Evolutionary conservation across 1,284 basidiomycete species (phyloP), one percentile per base, ranked within the genome.

Genomic region (Irpex sp.): DNA sequence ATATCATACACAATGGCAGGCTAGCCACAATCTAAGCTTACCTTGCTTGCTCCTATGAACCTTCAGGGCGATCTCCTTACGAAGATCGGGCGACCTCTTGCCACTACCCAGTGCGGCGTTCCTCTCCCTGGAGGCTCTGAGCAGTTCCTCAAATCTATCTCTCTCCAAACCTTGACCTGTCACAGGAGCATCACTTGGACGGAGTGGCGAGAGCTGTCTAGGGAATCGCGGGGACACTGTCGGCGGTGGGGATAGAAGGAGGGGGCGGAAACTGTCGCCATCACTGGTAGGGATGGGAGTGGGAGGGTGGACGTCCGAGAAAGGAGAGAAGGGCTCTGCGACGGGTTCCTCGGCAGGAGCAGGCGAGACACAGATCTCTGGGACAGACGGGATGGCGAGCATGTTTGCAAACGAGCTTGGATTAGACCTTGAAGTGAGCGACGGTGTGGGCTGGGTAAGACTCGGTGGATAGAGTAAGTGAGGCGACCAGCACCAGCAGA

Each of bases 21-120:
- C 59, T 50, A 53, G 47, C 37, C 49, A 51, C 19, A 5, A 39
- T 21, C 33, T 31, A 33, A 26, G 78, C 85, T 65, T 73, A 92
- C 90, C 76, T 74, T 92, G 88, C 78, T 89, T 92, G 72, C 79
- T 85, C 77, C 82, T 85, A 75, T 92, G 89, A 57, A 80, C 82
- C 74, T 87, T 90, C 64, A 89, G 74, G 15, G 88, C 87, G 58
- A 90, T 84, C 74, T 92, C 88, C 75, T 86, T 90, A 67, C 88
- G 84, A 62, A 92, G 81, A 75, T 88, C 84, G 26, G 78, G 77
- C 37, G 76, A 73, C 69, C 77, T 84, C 75, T 81, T 86, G 56
- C 73, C 74, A 43, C 73, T 74, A 39, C 79, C 79, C 6, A 79
- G 65, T 51, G 70, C 72, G 37, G 78, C 72, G 68, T 81, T 83